Conservation (phyloP, 208 protist genomes). For the Leishmania arabica region DNA sequence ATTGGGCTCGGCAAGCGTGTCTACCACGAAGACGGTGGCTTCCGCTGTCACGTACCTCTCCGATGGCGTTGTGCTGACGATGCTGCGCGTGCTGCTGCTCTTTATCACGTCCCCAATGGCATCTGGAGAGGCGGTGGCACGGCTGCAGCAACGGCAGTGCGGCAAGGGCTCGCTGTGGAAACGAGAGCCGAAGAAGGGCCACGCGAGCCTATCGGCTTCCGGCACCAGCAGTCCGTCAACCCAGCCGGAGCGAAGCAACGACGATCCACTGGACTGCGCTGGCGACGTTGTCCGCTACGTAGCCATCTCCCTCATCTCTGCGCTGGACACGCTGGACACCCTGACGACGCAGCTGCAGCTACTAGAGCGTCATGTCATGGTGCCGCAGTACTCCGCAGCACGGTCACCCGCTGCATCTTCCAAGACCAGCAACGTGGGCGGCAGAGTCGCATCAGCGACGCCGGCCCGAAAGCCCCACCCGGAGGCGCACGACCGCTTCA, state of each 20-base stretch:
- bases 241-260: neutral
- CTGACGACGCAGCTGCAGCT: constrained; percentile 7
- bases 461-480: neutral
- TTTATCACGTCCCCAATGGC: constrained; percentile 15
- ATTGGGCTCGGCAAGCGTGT: neutral
- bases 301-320: neutral
- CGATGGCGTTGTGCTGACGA: constrained; percentile 3
- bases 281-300: neutral
- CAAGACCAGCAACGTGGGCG: neutral
- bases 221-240: neutral
- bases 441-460: neutral
- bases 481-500: neutral
- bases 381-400: neutral
- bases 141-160: neutral
- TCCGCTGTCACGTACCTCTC: neutral
- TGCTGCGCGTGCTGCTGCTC: constrained; percentile 24
- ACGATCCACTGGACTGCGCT: neutral
- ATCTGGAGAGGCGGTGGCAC: constrained; percentile 14
- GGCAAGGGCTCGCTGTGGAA: neutral
- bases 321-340: neutral
- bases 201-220: neutral
- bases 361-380: neutral
- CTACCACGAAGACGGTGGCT: neutral
- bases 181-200: neutral
- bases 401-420: neutral